Conservation (phyloP, 106 monocot genomes). For the Cymbidium sinense region DNA sequence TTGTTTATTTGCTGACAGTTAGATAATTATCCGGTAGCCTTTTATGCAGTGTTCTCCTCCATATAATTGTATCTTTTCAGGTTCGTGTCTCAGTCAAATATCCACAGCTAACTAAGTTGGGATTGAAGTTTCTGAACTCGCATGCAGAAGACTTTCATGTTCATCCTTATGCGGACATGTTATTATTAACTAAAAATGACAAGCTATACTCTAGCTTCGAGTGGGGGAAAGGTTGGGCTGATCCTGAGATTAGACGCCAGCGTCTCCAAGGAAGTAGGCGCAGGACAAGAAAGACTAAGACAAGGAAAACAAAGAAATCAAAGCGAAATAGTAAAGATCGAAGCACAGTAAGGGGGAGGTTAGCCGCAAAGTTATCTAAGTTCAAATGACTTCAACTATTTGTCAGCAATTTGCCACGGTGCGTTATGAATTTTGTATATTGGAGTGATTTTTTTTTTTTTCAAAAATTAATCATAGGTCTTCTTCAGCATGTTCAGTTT, state of each 20-base stretch:
- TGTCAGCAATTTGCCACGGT: not conserved
- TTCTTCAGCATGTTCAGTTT: no score
- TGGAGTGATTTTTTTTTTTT: not conserved
- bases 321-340: conserved; percentile 2
- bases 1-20: not conserved
- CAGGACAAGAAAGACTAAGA: conserved; percentile 8
- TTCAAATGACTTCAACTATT: not conserved
- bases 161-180: conserved; percentile 85
- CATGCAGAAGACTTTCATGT: conserved; percentile 28
- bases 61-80: conserved; percentile 28
- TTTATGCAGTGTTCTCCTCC: no score
- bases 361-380: conserved; percentile 53
- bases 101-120: conserved; percentile 63
- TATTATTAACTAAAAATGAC: conserved; percentile 11
- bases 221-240: conserved; percentile 94
- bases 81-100: conserved; percentile 36
- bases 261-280: conserved; percentile 41
- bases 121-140: conserved; percentile 42
- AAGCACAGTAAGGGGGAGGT: conserved; percentile 57
- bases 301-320: conserved; percentile 20
- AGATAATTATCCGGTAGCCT: no score
- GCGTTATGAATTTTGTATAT: not conserved
- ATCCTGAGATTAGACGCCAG: conserved; percentile 78
- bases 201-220: conserved; percentile 59
- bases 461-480: not conserved